Evolutionary conservation across 2,329 filamentous ascomycete genomes (phyloP), one percentile per base, ranked within the genome.

Genomic region (Pseudocercospora macadamiae): DNA sequence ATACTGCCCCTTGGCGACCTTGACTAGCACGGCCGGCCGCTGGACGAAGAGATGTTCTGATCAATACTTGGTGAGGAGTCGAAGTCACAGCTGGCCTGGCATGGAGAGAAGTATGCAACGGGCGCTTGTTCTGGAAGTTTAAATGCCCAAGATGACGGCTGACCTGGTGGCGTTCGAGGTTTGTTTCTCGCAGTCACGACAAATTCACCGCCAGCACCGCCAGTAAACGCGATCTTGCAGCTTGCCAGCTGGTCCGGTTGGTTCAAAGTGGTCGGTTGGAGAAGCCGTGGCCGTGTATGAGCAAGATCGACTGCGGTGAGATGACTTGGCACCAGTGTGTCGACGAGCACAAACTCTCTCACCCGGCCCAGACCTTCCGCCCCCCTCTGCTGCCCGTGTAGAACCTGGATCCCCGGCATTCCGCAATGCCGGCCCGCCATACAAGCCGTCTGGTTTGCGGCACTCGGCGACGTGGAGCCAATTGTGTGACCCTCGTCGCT

Each of bases 381-480:
- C 16, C 10, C 39, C 16, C 21, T 37, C 36, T 16, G 36, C 36
- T 37, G 36, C 16, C 36, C 12, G 36, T 39, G n/a, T n/a, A n/a
- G n/a, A n/a, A n/a, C 36, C 36, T 39, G 18, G 36, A 39, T 19
- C 16, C 36, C 36, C 36, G 36, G 36, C 36, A 39, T 19, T 19
- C 36, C 16, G 16, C 18, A 10, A n/a, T 9, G n/a, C 42, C 42
- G 18, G 42, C 8, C 42, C 39, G 39, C 39, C 8, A 16, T 21
- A 23, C 39, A 44, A 44, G 39, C 39, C 39, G 7, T 23, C 37
- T 21, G 39, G 7, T 23, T 18, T 21, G 39, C 21, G 39, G 39
- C 39, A 21, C 42, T 25, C 12, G 21, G 42, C 42, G 42, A 25
- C 42, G 42, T 45, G 42, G 42, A 45, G 42, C 42, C 39, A 44